Evolutionary conservation across 352 stramenopile genomes (phyloP).

Genomic region (Saprolegnia parasitica): DNA sequence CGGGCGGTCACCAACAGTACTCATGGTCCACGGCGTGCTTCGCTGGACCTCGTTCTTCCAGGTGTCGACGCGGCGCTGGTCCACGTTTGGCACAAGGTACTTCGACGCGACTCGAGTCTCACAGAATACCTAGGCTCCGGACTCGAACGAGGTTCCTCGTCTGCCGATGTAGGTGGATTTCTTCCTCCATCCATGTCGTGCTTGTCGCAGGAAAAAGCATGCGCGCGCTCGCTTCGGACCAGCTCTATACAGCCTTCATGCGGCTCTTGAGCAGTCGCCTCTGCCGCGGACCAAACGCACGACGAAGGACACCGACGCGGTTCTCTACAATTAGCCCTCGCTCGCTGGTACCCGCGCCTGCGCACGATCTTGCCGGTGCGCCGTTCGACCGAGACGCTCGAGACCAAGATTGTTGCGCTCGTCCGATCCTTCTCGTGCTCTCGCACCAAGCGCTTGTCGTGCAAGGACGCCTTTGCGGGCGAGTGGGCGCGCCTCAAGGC

Average conservation of each 20-base stretch:
- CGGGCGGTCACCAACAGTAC: no score
- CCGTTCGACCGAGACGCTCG: conserved; percentile 31
- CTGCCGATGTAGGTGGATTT: no score
- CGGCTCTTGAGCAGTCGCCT: background rate
- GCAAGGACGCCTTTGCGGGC: conserved; percentile 41
- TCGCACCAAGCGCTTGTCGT: conserved; percentile 74
- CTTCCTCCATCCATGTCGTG: no score
- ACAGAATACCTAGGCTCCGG: no score
- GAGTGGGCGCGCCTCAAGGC: conserved; percentile 66
- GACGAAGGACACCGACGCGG: background rate
- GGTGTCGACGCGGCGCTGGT: no score
- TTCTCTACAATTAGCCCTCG: conserved; percentile 4
- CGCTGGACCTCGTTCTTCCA: no score
- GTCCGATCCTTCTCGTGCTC: conserved; percentile 53
- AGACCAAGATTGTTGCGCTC: conserved; percentile 23
- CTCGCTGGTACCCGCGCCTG: conserved; percentile 8
- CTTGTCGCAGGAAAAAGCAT: background rate
- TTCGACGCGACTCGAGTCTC: no score
- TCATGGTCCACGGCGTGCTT: no score
- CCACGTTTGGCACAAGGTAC: no score
- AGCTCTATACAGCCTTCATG: background rate
- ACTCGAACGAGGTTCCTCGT: no score
- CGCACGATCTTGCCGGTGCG: conserved; percentile 30
- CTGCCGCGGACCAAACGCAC: background rate
- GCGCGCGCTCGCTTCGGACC: background rate